Evolutionary conservation across 345 rosid genomes (phyloP).

Genomic region (Barbarea vulgaris): DNA sequence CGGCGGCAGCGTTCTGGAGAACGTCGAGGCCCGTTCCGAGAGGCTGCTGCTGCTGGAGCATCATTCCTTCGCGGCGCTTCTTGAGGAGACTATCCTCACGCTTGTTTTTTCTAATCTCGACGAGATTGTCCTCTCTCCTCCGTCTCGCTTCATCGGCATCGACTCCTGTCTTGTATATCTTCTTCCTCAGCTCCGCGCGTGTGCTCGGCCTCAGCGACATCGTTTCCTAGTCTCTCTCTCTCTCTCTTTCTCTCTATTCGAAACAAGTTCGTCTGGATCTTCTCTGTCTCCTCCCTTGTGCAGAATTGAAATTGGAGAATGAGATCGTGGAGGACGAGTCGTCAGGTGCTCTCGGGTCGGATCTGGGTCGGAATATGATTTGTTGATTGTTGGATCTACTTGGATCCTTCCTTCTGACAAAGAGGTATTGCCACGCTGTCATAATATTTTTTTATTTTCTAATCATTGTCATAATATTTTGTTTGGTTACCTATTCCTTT

Average conservation of each 20-base stretch:
- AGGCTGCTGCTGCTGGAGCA: slow-evolving; percentile 55
- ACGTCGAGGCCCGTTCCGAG: slow-evolving; percentile 41
- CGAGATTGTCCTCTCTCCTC: slow-evolving; percentile 76
- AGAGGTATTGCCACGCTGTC: slow-evolving; percentile 25
- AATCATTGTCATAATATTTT: neutral
- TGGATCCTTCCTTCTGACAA: slow-evolving; percentile 20
- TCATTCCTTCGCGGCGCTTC: slow-evolving; percentile 73
- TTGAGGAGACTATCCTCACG: slow-evolving; percentile 72
- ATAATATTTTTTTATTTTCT: neutral
- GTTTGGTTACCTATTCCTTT: neutral
- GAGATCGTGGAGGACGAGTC: slow-evolving; percentile 40
- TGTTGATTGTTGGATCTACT: slow-evolving; percentile 2
- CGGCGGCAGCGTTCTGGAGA: slow-evolving; percentile 55
- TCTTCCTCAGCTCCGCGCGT: slow-evolving; percentile 68
- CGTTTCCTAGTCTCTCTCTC: slow-evolving; percentile 14
- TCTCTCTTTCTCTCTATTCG: slow-evolving; percentile 7
- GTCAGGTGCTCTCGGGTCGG: slow-evolving; percentile 39
- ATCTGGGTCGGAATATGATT: slow-evolving; percentile 12
- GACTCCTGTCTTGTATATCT: slow-evolving; percentile 70
- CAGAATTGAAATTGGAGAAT: slow-evolving; percentile 29
- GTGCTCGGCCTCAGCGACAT: slow-evolving; percentile 70
- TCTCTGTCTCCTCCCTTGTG: slow-evolving; percentile 20
- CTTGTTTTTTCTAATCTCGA: slow-evolving; percentile 77
- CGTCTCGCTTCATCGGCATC: slow-evolving; percentile 80
- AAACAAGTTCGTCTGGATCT: slow-evolving; percentile 35